phyloP scores from a whole-genome alignment of 805 yeast species.

The Wilhelminamyces savonicus region DNA sequence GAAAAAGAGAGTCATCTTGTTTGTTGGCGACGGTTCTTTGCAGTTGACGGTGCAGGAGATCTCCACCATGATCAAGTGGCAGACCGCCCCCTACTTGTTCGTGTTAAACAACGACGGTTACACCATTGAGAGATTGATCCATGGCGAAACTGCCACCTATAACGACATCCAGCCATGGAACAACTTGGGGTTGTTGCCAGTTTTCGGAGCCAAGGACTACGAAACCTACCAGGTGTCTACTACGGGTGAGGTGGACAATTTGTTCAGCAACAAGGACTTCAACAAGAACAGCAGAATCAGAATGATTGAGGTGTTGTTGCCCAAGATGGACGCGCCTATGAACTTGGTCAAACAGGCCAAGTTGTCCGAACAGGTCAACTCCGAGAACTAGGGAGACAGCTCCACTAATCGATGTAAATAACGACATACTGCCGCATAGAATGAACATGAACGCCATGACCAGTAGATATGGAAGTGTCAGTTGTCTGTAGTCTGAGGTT shows the following conservation, averaged over 20 bases:
- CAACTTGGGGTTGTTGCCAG: constrained; percentile 49
- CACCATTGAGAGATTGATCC: constrained; percentile 70
- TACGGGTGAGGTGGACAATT: constrained; percentile 50
- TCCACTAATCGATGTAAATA: neutral
- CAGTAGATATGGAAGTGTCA: too few relatives aligned
- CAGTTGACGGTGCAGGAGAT: constrained; percentile 72
- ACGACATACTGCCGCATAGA: neutral
- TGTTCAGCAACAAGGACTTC: constrained; percentile 43
- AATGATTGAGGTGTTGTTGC: constrained; percentile 62
- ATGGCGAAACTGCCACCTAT: constrained; percentile 59
- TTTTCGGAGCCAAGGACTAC: constrained; percentile 55
- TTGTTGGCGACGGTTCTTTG: constrained; percentile 72
- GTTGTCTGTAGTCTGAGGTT: too few relatives aligned
- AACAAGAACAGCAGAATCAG: constrained; percentile 54
- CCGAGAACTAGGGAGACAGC: constrained; percentile 1
- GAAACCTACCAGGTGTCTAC: constrained; percentile 50
- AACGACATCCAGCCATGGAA: constrained; percentile 68
- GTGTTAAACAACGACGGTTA: constrained; percentile 69
- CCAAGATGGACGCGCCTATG: constrained; percentile 63
- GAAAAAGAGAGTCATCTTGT: constrained; percentile 54
- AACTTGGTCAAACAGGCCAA: constrained; percentile 41
- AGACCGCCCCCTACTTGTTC: constrained; percentile 60
- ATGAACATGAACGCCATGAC: neutral
- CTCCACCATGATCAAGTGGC: constrained; percentile 63
- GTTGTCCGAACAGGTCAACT: constrained; percentile 21